Evolutionary conservation across 805 yeast species (phyloP).

Genomic region (Candida golubevii): DNA sequence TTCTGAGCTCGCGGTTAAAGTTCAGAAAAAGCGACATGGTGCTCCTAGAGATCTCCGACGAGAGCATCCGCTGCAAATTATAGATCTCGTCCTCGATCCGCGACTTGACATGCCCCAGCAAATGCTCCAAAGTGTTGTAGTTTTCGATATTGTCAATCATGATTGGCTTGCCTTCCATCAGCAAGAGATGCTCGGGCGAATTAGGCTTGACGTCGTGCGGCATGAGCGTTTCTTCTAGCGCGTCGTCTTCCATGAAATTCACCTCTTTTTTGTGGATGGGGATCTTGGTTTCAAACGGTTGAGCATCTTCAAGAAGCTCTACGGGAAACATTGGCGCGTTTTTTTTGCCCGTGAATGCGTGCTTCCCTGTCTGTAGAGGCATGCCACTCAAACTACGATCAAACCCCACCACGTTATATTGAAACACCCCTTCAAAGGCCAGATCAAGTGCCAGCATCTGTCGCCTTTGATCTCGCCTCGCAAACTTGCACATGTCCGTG

Average conservation of each 20-base stretch:
- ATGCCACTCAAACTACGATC: constrained; percentile 37
- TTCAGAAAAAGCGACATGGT: constrained; percentile 15
- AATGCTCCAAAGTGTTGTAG: constrained; percentile 19
- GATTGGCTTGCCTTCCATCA: constrained; percentile 21
- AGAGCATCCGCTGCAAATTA: constrained; percentile 22
- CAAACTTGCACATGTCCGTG: constrained; percentile 31
- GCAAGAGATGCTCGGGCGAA: constrained; percentile 11
- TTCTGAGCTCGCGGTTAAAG: constrained; percentile 18
- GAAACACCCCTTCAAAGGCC: constrained; percentile 26
- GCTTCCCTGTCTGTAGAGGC: constrained; percentile 29
- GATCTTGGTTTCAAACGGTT: constrained; percentile 25
- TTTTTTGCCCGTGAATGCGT: constrained; percentile 17
- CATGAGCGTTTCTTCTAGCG: constrained; percentile 14
- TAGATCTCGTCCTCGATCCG: constrained; percentile 27
- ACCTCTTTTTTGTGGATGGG: constrained; percentile 34
- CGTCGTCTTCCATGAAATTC: constrained; percentile 27
- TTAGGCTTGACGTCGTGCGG: constrained; percentile 17
- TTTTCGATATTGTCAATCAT: constrained; percentile 26
- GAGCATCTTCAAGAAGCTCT: constrained; percentile 38
- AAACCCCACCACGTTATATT: constrained; percentile 40
- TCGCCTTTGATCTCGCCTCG: constrained; percentile 32
- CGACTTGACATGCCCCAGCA: constrained; percentile 16
- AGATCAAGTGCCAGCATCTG: constrained; percentile 28
- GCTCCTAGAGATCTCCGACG: constrained; percentile 25
- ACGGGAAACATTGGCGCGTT: constrained; percentile 24